phyloP scores from a whole-genome alignment of 108 stramenopile genomes.

The Aurantiochytrium sp. region DNA sequence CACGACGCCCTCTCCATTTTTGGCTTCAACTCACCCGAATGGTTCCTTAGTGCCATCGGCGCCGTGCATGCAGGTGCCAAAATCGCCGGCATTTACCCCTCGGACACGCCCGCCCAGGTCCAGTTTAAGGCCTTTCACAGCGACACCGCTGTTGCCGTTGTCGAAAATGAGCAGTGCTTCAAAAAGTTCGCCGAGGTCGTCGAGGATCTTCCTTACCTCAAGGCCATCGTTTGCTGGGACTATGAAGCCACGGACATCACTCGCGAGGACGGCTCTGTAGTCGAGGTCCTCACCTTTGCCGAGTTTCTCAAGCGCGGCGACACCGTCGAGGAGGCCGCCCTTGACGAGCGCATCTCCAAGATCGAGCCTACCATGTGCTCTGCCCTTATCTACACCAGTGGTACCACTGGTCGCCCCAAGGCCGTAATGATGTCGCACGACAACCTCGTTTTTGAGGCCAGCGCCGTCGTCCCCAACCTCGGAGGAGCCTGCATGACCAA shows the following conservation, averaged over 20 bases:
- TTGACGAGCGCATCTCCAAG: conserved; percentile 29
- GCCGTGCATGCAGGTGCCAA: conserved; percentile 60
- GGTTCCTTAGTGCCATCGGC: conserved; percentile 54
- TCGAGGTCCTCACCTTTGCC: conserved; percentile 32
- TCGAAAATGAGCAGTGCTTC: conserved; percentile 53
- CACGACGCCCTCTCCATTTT: conserved; percentile 58
- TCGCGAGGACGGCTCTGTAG: conserved; percentile 10
- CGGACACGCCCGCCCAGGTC: conserved; percentile 57
- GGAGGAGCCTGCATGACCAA: not conserved
- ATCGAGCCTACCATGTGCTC: conserved; percentile 41
- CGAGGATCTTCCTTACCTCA: conserved; percentile 39
- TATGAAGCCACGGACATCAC: conserved; percentile 25
- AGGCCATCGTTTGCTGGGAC: conserved; percentile 63
- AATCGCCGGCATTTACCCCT: conserved; percentile 61
- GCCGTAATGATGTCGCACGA: conserved; percentile 73
- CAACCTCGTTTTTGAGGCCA: conserved; percentile 41
- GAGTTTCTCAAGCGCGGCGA: conserved; percentile 34
- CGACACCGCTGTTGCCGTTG: conserved; percentile 54
- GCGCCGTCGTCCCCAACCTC: not conserved
- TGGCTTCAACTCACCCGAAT: conserved; percentile 62
- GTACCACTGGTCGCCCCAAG: conserved; percentile 71
- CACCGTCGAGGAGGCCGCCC: not conserved
- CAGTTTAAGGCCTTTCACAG: conserved; percentile 65
- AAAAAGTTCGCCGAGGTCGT: conserved; percentile 49
- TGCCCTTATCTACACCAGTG: conserved; percentile 67